Evolutionary conservation across 192 early-diverging fungal genomes (phyloP), one percentile per base, ranked within the genome.

Genomic region (Rhizophagus clarus): DNA sequence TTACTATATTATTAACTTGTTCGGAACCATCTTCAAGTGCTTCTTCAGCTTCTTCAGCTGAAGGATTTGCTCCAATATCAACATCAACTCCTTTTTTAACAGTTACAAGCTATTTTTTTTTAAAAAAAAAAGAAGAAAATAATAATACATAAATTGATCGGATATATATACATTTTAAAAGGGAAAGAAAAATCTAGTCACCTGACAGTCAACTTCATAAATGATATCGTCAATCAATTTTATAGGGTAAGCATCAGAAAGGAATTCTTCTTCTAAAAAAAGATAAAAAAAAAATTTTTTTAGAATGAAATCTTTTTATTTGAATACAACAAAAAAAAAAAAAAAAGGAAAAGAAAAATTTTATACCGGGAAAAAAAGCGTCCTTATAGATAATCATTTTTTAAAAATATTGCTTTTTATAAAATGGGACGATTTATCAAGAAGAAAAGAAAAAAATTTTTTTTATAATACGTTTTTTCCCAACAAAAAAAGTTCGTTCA

Each of bases 51-150:
- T 86, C 94, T 88, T 96, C 96, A 75, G 96, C 95, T 45, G 97
- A 96, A 74, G 95, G 88, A 89, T 97, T 96, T 85, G 93, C 97
- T 86, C 96, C 96, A 77, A 94, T 96, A 84, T 98, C 92, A 69
- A 98, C 88, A 49, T 96, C 90, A 80, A 76, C 90, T 67, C 86
- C 94, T 8, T 83, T 87, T 72, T 85, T 88, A 78, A 94, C 72
- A 32, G 82, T 87, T 81, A 93, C 88, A 87, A 93, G 88, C 82
- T 90, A 83, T 71, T n/a, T 34, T n/a, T n/a, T n/a, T n/a, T n/a
- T n/a, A n/a, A n/a, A n/a, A 66, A 28, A 61, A 31, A 32, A 31
- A 56, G 17, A 17, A 32, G 5, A 49, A 74, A 10, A 74, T 8
- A 10, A 47, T 62, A 61, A 66, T 15, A 62, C 32, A 28, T 40